Percentiles rank a stretch among this genome's conserved stretches.
Evolutionary conservation across 345 rosid genomes (phyloP).

Genomic region (Schrenkiella parvula): DNA sequence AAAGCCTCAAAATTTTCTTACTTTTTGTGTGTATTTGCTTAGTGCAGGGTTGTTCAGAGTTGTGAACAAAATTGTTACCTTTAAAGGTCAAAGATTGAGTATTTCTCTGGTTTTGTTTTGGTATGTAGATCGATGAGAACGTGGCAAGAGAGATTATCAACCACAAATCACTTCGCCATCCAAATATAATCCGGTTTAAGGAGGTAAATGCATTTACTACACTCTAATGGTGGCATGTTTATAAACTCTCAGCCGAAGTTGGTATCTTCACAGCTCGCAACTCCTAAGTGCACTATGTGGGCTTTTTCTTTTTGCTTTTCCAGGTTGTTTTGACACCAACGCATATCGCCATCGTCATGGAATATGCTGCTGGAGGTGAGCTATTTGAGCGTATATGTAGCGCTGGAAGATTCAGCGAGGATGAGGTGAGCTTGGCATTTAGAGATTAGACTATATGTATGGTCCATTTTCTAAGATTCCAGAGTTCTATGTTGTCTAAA

Average conservation of each 20-base stretch:
- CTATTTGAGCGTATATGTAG: conserved; percentile 57
- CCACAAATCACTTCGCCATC: conserved; percentile 75
- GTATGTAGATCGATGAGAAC: conserved; percentile 72
- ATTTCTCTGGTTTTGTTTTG: background rate
- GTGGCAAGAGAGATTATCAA: conserved; percentile 87
- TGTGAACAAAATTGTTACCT: background rate
- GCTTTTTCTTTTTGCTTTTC: background rate
- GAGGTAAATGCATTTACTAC: conserved; percentile 38
- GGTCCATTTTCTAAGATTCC: background rate
- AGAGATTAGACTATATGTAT: background rate
- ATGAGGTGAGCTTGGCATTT: conserved; percentile 40
- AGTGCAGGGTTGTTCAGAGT: background rate
- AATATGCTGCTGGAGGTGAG: conserved; percentile 69
- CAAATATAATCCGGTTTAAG: conserved; percentile 81
- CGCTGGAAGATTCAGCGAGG: too few relatives aligned
- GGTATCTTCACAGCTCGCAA: background rate
- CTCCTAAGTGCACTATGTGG: background rate
- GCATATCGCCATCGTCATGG: conserved; percentile 64
- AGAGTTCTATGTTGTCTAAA: too few relatives aligned
- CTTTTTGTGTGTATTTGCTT: background rate
- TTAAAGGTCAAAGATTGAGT: background rate
- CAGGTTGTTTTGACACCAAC: conserved; percentile 65
- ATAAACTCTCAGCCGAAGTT: background rate
- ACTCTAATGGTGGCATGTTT: background rate
- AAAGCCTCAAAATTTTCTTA: background rate